phyloP scores from a whole-genome alignment of 1,284 basidiomycete species.

The Sphagnurus paluster region DNA sequence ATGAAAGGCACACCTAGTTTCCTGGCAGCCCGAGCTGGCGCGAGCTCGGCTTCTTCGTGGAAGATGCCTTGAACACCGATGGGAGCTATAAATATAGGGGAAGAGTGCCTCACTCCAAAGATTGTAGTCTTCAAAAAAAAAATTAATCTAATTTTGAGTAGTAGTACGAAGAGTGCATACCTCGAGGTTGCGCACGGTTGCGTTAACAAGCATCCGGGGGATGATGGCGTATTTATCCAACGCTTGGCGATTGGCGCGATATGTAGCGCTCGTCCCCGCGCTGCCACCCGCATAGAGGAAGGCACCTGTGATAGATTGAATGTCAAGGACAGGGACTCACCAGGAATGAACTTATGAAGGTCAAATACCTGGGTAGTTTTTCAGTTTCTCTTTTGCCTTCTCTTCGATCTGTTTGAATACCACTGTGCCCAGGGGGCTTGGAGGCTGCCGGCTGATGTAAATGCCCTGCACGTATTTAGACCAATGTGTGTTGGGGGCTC shows the following conservation, averaged over 20 bases:
- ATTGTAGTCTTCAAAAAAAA: constrained; percentile 50
- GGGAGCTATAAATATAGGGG: constrained; percentile 71
- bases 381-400: constrained; percentile 48
- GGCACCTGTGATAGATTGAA: constrained; percentile 39
- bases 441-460: constrained; percentile 37
- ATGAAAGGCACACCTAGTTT: constrained; percentile 68
- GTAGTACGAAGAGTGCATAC: constrained; percentile 39
- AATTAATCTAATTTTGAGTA: background rate
- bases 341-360: background rate
- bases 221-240: constrained; percentile 65
- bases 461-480: constrained; percentile 36
- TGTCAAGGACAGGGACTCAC: background rate
- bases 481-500: too few species aligned
- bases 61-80: constrained; percentile 76
- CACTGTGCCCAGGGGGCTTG: constrained; percentile 49
- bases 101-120: constrained; percentile 65
- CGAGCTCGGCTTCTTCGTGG: constrained; percentile 67
- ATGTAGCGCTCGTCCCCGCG: constrained; percentile 61
- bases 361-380: constrained; percentile 41
- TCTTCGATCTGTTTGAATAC: constrained; percentile 50
- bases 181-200: constrained; percentile 60
- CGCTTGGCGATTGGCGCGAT: constrained; percentile 53
- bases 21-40: constrained; percentile 63
- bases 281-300: constrained; percentile 65
- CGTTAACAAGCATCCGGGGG: constrained; percentile 78